Base-by-base conservation (phyloP, 345 rosid genomes). In the Murraya koenigii region DNA sequence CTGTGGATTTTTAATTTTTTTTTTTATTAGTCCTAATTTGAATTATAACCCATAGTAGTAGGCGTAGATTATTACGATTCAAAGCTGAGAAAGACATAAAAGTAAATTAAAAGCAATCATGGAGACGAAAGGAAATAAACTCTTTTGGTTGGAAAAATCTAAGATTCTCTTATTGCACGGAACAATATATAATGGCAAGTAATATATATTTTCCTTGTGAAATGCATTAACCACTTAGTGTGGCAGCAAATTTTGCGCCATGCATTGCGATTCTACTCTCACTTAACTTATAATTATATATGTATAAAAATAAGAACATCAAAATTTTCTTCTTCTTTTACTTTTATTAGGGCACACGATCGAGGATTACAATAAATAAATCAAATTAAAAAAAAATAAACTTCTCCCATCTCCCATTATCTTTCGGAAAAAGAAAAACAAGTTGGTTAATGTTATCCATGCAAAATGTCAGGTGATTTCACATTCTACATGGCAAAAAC, bases 201-300 rank as follows among this genome's bases (percentile, higher is more conserved):
- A 1, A 0, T 5, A 17, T 52, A n/a, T 8, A 23, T 30, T 75
- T 36, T 55, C 66, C 75, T 25, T 71, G 83, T 63, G 76, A 69
- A 64, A 71, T 71, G 64, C 22, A 49, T 55, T 69, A 25, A 9
- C n/a, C 23, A 59, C 22, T 61, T 28, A 13, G 20, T 22, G 44
- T 61, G 80, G 78, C 84, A 76, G 84, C 84, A 76, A 36, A 79
- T 26, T 26, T 79, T 39, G 66, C 81, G 82, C 72, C 69, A 17
- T 55, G 41, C 11, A 44, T 35, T 61, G 67, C 75, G 77, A 33
- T 17, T 38, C 20, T 11, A 25, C 23, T 58, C 61, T 58, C 61
- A 58, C 26, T n/a, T 8, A 44, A 58, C 10, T 7, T 58, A n/a
- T 0, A 0, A 8, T 58, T 58, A 58, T 58, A 2, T 8, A 22